Evolutionary conservation across 306 rosid genomes (phyloP), one percentile per base, ranked within the genome.

Genomic region (Pyrus communis): DNA sequence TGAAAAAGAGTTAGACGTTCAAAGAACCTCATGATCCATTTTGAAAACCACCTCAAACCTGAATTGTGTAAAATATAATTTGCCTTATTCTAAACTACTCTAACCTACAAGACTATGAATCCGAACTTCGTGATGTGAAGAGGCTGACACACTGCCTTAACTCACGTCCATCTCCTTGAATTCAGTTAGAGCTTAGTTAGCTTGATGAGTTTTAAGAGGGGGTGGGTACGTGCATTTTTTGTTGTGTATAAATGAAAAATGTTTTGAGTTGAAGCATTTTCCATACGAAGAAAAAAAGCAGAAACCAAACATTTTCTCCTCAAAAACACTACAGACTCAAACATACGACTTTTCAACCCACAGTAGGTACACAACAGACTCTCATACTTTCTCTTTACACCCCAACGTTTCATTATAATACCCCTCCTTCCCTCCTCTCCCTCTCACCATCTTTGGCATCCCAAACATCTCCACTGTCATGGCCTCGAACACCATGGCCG

Each of bases 291-390:
- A 14, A 14, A 46, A 46, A 46, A 46, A 46, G 54, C 19, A 46
- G 17, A 46, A 46, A 4, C 54, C 54, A 46, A 46, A 46, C 54
- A 46, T 14, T 14, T 14, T 46, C 19, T 46, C 54, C 54, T 46
- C 1, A 46, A 46, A 14, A 14, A 46, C 54, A 49, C 54, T 13
- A 15, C 85, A 23, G 83, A 90, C 90, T 86, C 90, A 83, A 88
- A 85, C 82, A 75, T 49, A 81, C 31, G 96, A 92, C 98, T 81
- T 92, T 82, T 87, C 93, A 95, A 95, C 98, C 86, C 87, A 87
- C 82, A 61, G 80, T 88, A 82, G 97, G 96, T 92, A 74, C 78
- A 71, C 57, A 77, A 69, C 55, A 11, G 9, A 69, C 78, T 64
- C 73, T 74, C 73, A 65, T n/a, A 38, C 49, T 23, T 0, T 13